These are phyloP conservation scores for Picea abies DNA, from an alignment of 83 land plant genomes.

Conservation along the genomic window DNA sequence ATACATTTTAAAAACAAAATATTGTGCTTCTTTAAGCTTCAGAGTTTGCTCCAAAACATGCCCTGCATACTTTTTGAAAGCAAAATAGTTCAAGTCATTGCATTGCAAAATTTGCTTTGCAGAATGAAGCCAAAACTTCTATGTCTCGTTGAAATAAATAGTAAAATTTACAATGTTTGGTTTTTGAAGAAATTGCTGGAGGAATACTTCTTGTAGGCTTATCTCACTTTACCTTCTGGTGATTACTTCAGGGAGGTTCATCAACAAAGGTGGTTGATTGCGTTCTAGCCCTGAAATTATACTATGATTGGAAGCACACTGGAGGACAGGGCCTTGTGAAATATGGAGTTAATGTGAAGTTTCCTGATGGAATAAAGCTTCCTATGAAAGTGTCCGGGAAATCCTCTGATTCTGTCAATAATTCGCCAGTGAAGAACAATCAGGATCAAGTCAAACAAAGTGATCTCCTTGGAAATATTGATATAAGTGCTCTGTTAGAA, in stretches of 20 bases:
- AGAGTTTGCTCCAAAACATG: not conserved
- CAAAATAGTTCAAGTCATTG: not conserved
- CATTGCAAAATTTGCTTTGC: not conserved
- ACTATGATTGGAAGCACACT: slow-evolving; percentile 39
- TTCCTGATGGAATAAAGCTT: slow-evolving; percentile 15
- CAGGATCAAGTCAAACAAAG: slow-evolving; percentile 3
- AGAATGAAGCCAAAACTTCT: not conserved
- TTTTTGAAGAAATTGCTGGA: not conserved
- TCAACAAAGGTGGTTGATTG: slow-evolving; percentile 42
- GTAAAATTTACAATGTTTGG: not conserved
- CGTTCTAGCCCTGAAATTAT: slow-evolving; percentile 38
- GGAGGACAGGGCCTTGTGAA: slow-evolving; percentile 34
- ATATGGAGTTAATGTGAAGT: slow-evolving; percentile 32
- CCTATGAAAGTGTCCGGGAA: slow-evolving; percentile 11
- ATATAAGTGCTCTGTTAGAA: slow-evolving; percentile 5
- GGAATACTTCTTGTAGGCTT: not conserved
- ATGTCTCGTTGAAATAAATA: not conserved
- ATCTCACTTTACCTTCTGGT: not conserved
- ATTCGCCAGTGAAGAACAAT: not conserved
- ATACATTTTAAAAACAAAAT: not conserved
- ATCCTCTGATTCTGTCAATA: not conserved
- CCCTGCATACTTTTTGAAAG: not conserved
- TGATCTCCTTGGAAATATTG: slow-evolving; percentile 16
- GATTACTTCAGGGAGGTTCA: slow-evolving; percentile 31
- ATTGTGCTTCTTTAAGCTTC: not conserved